phyloP scores from a whole-genome alignment of 805 yeast genomes.

The Metschnikowia lunata region DNA sequence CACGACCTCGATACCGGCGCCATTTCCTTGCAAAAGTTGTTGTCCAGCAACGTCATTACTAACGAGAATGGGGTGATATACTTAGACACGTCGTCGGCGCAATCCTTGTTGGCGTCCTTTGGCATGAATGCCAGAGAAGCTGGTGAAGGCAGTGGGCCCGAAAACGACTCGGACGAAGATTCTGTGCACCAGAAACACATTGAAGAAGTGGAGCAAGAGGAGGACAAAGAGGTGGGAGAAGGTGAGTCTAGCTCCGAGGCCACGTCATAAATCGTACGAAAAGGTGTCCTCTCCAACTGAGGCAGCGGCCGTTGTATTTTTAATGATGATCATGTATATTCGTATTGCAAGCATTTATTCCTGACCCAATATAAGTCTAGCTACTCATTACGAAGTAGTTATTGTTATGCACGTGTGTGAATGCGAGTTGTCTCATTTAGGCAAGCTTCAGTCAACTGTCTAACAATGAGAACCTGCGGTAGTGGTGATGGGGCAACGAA shows the following conservation, averaged over 20 bases:
- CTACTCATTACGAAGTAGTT: too few relatives aligned
- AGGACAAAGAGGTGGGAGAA: conserved; percentile 17
- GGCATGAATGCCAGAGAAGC: conserved; percentile 27
- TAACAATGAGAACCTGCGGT: too few relatives aligned
- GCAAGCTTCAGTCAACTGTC: too few relatives aligned
- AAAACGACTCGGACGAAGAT: conserved; percentile 26
- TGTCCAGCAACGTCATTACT: conserved; percentile 47
- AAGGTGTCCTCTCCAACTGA: background rate
- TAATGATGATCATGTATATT: conserved; percentile 14
- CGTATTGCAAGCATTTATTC: too few relatives aligned
- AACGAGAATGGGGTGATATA: conserved; percentile 63
- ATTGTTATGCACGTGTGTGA: too few relatives aligned
- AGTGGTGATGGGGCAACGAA: too few relatives aligned
- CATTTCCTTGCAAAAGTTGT: conserved; percentile 41
- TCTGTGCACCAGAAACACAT: conserved; percentile 26
- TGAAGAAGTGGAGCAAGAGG: conserved; percentile 27
- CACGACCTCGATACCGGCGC: conserved; percentile 30
- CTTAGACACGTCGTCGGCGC: conserved; percentile 58
- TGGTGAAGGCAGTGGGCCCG: conserved; percentile 25
- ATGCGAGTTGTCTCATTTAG: too few relatives aligned
- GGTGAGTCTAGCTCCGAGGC: background rate
- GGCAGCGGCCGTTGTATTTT: conserved; percentile 12
- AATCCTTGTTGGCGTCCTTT: conserved; percentile 55
- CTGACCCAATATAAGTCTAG: too few relatives aligned
- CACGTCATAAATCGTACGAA: conserved; percentile 6